Percentiles rank a stretch among this genome's conserved stretches.
phyloP scores from a whole-genome alignment of 2,329 filamentous ascomycete genomes.

The Monilinia polystroma region DNA sequence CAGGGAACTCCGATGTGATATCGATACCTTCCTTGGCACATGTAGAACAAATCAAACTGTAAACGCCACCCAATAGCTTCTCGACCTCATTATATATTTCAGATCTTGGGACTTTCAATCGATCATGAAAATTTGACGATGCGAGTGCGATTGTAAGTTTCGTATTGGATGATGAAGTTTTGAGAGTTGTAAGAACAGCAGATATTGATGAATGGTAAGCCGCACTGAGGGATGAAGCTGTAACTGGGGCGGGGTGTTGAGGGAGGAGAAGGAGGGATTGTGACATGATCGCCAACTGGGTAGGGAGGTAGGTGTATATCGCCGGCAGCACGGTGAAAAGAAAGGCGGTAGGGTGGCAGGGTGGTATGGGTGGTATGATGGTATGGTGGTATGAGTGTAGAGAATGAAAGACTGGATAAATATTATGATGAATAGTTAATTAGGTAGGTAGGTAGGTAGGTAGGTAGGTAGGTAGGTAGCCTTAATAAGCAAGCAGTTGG shows the following conservation, averaged over 20 bases:
- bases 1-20: slow-evolving; percentile 63
- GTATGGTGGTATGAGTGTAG: too few species aligned
- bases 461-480: too few species aligned
- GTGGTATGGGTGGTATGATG: too few species aligned
- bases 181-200: slow-evolving; percentile 52
- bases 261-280: slow-evolving; percentile 63
- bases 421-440: too few species aligned
- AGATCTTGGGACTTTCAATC: slow-evolving; percentile 52
- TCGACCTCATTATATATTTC: slow-evolving; percentile 66
- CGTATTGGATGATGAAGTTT: slow-evolving; percentile 41
- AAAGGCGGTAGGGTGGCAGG: too few species aligned
- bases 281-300: slow-evolving; percentile 9
- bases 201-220: slow-evolving; percentile 61
- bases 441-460: too few species aligned
- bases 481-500: too few species aligned
- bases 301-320: not conserved
- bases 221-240: slow-evolving; percentile 51
- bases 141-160: slow-evolving; percentile 54
- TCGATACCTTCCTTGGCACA: slow-evolving; percentile 57
- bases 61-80: slow-evolving; percentile 71
- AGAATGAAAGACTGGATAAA: too few species aligned
- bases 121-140: slow-evolving; percentile 54
- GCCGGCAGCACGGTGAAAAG: too few species aligned
- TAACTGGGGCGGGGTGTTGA: slow-evolving; percentile 57
- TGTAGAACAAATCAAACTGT: slow-evolving; percentile 73